phyloP scores from a whole-genome alignment of 2,329 filamentous ascomycete genomes.

The Pseudopithomyces maydicus region DNA sequence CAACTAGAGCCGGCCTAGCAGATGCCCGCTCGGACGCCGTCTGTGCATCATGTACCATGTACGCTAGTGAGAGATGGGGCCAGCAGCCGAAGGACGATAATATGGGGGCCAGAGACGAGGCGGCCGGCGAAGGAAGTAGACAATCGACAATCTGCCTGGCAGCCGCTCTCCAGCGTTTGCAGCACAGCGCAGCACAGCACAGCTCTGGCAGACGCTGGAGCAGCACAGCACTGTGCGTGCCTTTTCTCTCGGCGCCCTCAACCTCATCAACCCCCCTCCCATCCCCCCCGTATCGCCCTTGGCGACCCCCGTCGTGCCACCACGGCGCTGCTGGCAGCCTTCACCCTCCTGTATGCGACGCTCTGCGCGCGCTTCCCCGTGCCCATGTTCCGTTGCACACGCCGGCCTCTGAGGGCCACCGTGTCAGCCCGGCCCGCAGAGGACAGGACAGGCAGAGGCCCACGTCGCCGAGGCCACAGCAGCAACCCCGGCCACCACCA shows the following conservation, averaged over 20 bases:
- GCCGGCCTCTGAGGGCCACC: not conserved
- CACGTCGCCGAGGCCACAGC: not conserved
- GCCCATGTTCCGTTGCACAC: not conserved
- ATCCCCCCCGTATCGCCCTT: not conserved
- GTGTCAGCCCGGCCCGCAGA: too few relatives aligned
- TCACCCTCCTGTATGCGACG: not conserved
- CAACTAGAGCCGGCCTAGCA: too few relatives aligned
- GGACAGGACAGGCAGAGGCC: too few relatives aligned
- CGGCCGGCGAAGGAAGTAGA: too few relatives aligned
- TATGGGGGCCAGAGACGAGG: not conserved
- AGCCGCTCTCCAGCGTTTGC: too few relatives aligned
- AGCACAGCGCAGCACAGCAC: too few relatives aligned
- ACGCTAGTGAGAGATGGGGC: not conserved
- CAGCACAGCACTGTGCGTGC: too few relatives aligned
- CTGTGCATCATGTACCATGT: not conserved
- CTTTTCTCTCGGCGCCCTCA: too few relatives aligned
- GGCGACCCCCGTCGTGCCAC: not conserved
- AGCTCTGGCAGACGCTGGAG: too few relatives aligned
- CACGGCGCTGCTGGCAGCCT: not conserved
- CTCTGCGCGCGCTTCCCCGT: not conserved
- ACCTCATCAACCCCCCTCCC: too few relatives aligned
- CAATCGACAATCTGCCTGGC: too few relatives aligned
- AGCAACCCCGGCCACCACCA: too few relatives aligned
- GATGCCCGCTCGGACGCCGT: not conserved
- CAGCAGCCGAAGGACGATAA: not conserved